Evolutionary conservation across 768 basidiomycete genomes (phyloP).

Genomic region (Sarcomyxa edulis): DNA sequence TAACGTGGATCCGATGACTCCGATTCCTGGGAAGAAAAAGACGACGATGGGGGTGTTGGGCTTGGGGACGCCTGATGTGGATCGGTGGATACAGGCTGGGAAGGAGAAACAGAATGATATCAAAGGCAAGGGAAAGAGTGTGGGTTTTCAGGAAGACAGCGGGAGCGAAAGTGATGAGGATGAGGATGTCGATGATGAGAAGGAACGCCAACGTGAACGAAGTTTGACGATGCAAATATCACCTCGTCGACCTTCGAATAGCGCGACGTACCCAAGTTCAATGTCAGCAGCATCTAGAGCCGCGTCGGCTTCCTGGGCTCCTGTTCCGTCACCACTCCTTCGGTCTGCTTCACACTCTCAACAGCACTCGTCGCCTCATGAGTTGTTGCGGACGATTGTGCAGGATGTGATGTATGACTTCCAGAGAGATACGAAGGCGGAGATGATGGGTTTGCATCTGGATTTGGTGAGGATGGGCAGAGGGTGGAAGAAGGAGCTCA

Average conservation of each 20-base stretch:
- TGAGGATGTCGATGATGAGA: constrained; percentile 11
- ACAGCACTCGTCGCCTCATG: constrained; percentile 34
- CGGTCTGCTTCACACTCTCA: constrained; percentile 10
- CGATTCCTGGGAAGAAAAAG: constrained; percentile 19
- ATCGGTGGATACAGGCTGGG: constrained; percentile 43
- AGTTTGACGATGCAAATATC: constrained; percentile 53
- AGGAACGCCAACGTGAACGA: constrained; percentile 22
- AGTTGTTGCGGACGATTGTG: constrained; percentile 59
- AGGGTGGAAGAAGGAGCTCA: constrained; percentile 62
- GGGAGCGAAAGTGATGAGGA: constrained; percentile 21
- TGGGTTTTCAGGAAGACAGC: constrained; percentile 36
- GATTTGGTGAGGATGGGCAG: constrained; percentile 70
- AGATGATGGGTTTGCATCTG: constrained; percentile 71
- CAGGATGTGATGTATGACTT: constrained; percentile 72
- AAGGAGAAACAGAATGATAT: constrained; percentile 17
- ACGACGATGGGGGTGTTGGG: constrained; percentile 29
- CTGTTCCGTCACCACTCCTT: constrained; percentile 31
- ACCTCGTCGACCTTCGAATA: constrained; percentile 43
- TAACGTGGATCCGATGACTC: constrained; percentile 26
- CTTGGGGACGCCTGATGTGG: constrained; percentile 49
- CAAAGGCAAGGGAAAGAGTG: constrained; percentile 37
- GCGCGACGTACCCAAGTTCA: constrained; percentile 15
- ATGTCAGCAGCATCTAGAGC: constrained; percentile 9
- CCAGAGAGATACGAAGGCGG: constrained; percentile 61
- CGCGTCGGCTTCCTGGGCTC: constrained; percentile 29